Evolutionary conservation across 2,329 filamentous ascomycete species (phyloP), one percentile per base, ranked within the genome.

Genomic region (Sporothrix variecibatus): DNA sequence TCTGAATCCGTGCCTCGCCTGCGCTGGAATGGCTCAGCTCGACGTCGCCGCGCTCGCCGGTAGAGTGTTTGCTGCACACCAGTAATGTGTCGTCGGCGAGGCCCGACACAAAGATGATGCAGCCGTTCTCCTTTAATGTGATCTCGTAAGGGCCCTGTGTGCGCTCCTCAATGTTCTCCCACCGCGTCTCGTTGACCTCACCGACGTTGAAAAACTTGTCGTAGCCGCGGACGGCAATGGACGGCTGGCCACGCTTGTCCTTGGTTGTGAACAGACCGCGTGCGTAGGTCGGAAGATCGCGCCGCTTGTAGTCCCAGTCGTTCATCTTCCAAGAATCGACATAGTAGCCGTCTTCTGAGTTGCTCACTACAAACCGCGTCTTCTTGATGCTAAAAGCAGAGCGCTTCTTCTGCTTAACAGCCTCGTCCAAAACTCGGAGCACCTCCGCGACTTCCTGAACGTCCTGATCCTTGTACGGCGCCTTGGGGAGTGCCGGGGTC

Each of bases 61-160:
- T 98, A 0, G 96, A 98, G 82, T 99, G 96, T 81, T 99, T 99
- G 87, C 95, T 98, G 88, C 95, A 98, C n/a, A 99, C 95, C 8
- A 99, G 86, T 11, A 99, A 86, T 1, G 93, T 94, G 49, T 90
- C 95, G 79, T 98, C 95, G 79, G 97, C 93, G 28, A 99, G 86
- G 17, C 95, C 96, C 20, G 94, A 92, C 62, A 99, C 91, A 85
- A 99, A 99, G 78, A 99, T 98, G 82, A 99, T 99, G 82, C 96
- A 99, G n/a, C 96, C 96, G 79, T 99, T 99, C 83, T 99, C 96
- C 84, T 99, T 99, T 71, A 98, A 90, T 74, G 94, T 98, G 73
- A 99, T 85, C 83, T 99, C 96, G 79, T 98, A 99, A 0, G 96
- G 96, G 0, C 94, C 94, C 76, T 89, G 85, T 0, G 96, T 98